Base-by-base conservation (phyloP, 208 protist species). In the Trypanosoma congolense region DNA sequence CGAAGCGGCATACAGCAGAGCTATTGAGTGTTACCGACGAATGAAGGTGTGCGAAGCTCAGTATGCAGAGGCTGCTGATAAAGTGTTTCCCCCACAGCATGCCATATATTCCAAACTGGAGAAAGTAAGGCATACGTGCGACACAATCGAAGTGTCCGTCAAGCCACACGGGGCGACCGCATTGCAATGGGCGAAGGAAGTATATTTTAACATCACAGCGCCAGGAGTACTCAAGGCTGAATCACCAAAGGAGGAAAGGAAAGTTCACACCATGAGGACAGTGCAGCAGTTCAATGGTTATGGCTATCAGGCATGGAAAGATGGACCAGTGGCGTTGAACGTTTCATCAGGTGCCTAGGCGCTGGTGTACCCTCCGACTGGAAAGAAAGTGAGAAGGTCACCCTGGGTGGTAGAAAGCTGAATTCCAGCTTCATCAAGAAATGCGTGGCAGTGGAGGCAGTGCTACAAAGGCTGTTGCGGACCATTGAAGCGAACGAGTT, bases 341-440 rank as follows among this genome's bases (percentile, higher is more conserved):
- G 51, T 60, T 0, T 40, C 28, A 8, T 56, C 60, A 19, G 60
- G 60, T 0, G 38, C 51, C 6, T 48, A 38, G 28, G 49, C 60
- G 3, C 19, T 59, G n/a, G 2, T 59, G 12, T 66, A 36, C 33
- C 30, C 30, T 8, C 18, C 38, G 19, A 19, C 25, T 36, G 35
- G 35, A 19, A 33, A 51, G n/a, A n/a, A 5, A n/a, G 22, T 25
- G 14, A 12, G 1, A 46, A 0, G 50, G 38, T 49, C 2, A 8
- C 40, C 2, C 2, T 33, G 28, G 40, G 48, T 3, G 33, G 36
- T 40, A 38, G 49, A 25, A 14, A 14, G 6, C 0, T 59, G 31
- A 22, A 30, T 30, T 66, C 51, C 43, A 66, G 35, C 56, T 66
- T 51, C 40, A 46, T 10, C 4, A 33, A 50, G 6, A 51, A 66